Evolutionary conservation across 495 filamentous ascomycete species (phyloP).

Genomic region (Annulohypoxylon stygium): DNA sequence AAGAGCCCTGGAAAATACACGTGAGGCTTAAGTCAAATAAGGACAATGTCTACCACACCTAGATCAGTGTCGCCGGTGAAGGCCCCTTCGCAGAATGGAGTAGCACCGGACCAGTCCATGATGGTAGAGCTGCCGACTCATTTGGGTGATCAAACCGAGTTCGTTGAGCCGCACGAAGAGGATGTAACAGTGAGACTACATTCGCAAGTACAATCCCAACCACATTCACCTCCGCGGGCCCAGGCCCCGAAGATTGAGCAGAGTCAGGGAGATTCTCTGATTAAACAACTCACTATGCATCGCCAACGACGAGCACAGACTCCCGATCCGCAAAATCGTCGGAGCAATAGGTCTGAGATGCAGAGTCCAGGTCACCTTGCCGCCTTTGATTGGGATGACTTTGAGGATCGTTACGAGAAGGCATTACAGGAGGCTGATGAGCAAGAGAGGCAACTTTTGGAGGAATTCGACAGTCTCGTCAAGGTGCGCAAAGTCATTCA

Average conservation of each 20-base stretch:
- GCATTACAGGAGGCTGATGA: conserved; percentile 70
- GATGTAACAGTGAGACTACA: conserved; percentile 44
- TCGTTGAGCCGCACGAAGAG: conserved; percentile 29
- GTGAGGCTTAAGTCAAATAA: background rate
- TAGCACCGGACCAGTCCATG: conserved; percentile 48
- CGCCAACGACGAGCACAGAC: conserved; percentile 46
- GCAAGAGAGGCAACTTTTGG: conserved; percentile 70
- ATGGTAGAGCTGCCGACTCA: conserved; percentile 51
- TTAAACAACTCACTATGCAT: conserved; percentile 32
- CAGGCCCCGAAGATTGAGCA: conserved; percentile 58
- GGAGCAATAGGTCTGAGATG: conserved; percentile 50
- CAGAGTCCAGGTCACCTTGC: conserved; percentile 61
- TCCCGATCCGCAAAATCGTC: conserved; percentile 49
- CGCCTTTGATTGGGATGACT: conserved; percentile 74
- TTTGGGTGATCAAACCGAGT: conserved; percentile 39
- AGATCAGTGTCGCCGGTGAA: conserved; percentile 44
- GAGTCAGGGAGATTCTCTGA: conserved; percentile 39
- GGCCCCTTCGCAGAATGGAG: conserved; percentile 39
- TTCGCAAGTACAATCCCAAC: conserved; percentile 49
- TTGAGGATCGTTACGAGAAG: conserved; percentile 72
- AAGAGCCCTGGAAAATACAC: background rate
- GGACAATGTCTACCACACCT: conserved; percentile 50
- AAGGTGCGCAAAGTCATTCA: conserved; percentile 60
- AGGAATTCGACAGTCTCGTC: conserved; percentile 72
- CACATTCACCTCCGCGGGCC: conserved; percentile 49